Evolutionary conservation across 2,329 filamentous ascomycete genomes (phyloP), one percentile per base, ranked within the genome.

Genomic region (Fusarium nematophilum): DNA sequence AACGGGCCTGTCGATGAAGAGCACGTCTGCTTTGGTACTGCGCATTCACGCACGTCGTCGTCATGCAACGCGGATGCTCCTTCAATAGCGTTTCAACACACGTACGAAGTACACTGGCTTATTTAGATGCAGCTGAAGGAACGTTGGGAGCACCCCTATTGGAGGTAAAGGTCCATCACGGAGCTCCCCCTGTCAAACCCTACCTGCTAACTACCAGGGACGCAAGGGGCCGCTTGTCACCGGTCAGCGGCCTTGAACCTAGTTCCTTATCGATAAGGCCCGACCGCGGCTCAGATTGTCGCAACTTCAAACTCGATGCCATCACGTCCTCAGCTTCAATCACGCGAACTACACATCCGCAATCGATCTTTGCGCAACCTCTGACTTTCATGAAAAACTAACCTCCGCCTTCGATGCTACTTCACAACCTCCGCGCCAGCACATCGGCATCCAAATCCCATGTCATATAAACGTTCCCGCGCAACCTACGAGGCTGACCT

Each of bases 401-500:
- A 4, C 31, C 10, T 25, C 15, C 5, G 8, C 27, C 37, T 47
- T 59, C 48, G 44, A 64, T 64, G 62, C 46, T 58, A 50, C 38
- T 55, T 42, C 25, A 25, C 6, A 31, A 52, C 53, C 26, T 37
- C 36, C 36, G 56, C 46, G 30, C 27, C 15, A 46, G 42, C 39
- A 51, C 38, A 27, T 25, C 36, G 47, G 34, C 36, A 51, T 44
- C 51, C 17, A 44, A 49, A 44, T 53, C 62, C 67, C 75, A 94
- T 94, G 90, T 86, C 90, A 66, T 84, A 78, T 77, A 98, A 95
- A 86, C 88, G 93, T 76, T 89, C 89, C 69, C 89, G 89, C 70
- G 86, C 86, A 67, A 84, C 86, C 67, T 96, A 91, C 75, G 93
- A 96, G 79, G 86, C 88, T 68, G 90, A 94, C 70, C 78, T 87